Percentiles rank a stretch among this genome's conserved stretches.
Conservation (phyloP, 768 basidiomycete species). For the Crassisporium funariophilum region DNA sequence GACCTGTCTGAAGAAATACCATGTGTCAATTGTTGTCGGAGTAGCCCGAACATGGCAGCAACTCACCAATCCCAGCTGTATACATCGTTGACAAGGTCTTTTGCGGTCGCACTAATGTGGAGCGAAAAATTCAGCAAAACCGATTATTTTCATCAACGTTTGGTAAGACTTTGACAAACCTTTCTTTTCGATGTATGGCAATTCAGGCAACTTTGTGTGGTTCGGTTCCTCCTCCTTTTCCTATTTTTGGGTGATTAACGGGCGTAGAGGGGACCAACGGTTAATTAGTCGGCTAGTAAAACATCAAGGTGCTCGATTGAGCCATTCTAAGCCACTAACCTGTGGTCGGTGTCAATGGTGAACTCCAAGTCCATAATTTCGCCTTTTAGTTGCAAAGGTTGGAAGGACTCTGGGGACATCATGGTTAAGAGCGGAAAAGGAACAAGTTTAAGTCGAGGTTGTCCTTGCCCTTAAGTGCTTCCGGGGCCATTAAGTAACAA, state of each 20-base stretch:
- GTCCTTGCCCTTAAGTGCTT: constrained; percentile 53
- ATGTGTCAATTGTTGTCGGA: constrained; percentile 11
- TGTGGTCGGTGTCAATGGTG: constrained; percentile 69
- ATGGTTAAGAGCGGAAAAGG: constrained; percentile 51
- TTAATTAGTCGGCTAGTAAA: constrained; percentile 52
- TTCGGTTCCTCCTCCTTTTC: constrained; percentile 88
- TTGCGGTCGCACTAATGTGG: constrained; percentile 85
- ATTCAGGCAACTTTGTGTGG: constrained; percentile 85
- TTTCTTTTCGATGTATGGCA: constrained; percentile 96
- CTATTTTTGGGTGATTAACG: constrained; percentile 54
- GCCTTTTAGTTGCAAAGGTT: constrained; percentile 68
- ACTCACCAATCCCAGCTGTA: constrained; percentile 80
- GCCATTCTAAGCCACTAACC: constrained; percentile 37
- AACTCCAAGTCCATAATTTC: constrained; percentile 81
- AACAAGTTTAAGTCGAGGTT: constrained; percentile 49
- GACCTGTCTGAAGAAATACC: constrained; percentile 65
- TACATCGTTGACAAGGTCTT: constrained; percentile 88
- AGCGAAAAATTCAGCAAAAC: constrained; percentile 17
- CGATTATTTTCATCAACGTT: constrained; percentile 9
- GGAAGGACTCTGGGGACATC: constrained; percentile 59
- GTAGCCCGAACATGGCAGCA: constrained; percentile 10
- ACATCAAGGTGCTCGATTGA: constrained; percentile 18
- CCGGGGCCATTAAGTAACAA: constrained; percentile 64
- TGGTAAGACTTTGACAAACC: constrained; percentile 43
- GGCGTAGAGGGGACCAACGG: constrained; percentile 47